These are phyloP conservation scores for Daphne laureola DNA, from an alignment of 441 rosid species.

Conservation along the genomic window DNA sequence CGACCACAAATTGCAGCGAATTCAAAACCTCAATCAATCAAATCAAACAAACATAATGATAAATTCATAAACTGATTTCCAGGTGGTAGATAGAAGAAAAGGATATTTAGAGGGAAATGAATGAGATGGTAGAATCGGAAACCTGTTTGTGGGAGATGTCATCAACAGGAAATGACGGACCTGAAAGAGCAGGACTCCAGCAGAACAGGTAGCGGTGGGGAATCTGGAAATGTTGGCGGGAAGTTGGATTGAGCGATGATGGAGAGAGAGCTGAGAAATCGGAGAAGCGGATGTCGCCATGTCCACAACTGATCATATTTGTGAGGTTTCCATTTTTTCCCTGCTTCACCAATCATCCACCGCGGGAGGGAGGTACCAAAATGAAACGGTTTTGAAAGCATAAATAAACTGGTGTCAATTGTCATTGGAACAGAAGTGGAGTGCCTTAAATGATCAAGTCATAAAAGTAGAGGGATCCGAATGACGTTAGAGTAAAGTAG, in stretches of 20 bases:
- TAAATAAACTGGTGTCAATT: too few species aligned
- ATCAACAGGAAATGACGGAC: neutral
- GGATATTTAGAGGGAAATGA: too few species aligned
- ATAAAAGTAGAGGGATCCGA: too few species aligned
- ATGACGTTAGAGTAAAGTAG: too few species aligned
- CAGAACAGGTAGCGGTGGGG: conserved; percentile 16
- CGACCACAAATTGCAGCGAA: too few species aligned
- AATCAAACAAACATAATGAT: neutral
- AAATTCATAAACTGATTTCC: neutral
- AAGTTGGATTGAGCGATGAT: conserved; percentile 13
- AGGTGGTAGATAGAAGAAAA: neutral
- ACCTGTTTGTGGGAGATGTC: conserved; percentile 10
- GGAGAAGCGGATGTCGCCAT: conserved; percentile 24
- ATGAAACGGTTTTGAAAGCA: too few species aligned
- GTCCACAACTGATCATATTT: conserved; percentile 23
- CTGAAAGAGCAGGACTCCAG: too few species aligned
- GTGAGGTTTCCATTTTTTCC: conserved; percentile 4
- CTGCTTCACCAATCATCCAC: too few species aligned
- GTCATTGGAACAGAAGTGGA: too few species aligned
- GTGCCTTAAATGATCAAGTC: too few species aligned
- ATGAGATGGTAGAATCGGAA: neutral
- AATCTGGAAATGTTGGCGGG: conserved; percentile 20
- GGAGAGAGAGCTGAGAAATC: conserved; percentile 1
- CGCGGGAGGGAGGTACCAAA: too few species aligned
- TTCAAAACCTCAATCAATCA: neutral